Base-by-base conservation (phyloP, 2,329 filamentous ascomycete species). In the Pseudopyrenochaeta lycopersici region DNA sequence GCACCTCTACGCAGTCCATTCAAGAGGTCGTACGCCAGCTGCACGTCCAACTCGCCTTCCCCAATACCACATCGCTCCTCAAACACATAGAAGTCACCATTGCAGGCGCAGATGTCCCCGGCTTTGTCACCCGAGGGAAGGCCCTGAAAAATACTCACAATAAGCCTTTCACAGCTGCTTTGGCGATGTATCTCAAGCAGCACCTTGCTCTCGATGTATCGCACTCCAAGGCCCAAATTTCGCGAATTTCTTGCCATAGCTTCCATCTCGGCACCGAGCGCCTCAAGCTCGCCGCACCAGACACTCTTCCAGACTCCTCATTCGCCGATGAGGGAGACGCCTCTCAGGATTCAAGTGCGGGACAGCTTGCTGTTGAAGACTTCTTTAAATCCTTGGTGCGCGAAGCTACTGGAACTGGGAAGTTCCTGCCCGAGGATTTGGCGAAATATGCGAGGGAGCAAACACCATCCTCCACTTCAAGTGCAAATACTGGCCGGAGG, bases 41-140 rank as follows among this genome's bases (percentile, higher is more conserved):
- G n/a, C 67, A 71, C 18, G 48, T 77, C 14, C 74, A 76, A 45
- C 63, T 77, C 12, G 57, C 68, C 30, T 77, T 76, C 27, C 67
- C 70, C 2, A 62, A 49, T 11, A 59, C 58, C 5, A 68, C 71
- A 1, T 60, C 57, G 1, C 49, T 72, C 5, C 66, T 82, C 32
- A 79, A 78, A 51, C 73, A 72, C 39, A 64, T 81, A 32, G 77
- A 80, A 30, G 70, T 82, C 41, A 74, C 75, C n/a, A 75, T 81
- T 46, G 61, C 74, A 2, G 64, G 67, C 39, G 65, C 71, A n/a
- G 77, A 82, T 57, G 56, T 81, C 6, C 58, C 71, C 1, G 62
- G 62, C 14, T 77, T 77, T 50, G 56, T 76, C 36, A 50, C 33
- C 7, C 66, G 66, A 4, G 75, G 73, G 53, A 66, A 68, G 44